Evolutionary conservation across 2,329 filamentous ascomycete species (phyloP).

Genomic region (Aspergillus amoenus): DNA sequence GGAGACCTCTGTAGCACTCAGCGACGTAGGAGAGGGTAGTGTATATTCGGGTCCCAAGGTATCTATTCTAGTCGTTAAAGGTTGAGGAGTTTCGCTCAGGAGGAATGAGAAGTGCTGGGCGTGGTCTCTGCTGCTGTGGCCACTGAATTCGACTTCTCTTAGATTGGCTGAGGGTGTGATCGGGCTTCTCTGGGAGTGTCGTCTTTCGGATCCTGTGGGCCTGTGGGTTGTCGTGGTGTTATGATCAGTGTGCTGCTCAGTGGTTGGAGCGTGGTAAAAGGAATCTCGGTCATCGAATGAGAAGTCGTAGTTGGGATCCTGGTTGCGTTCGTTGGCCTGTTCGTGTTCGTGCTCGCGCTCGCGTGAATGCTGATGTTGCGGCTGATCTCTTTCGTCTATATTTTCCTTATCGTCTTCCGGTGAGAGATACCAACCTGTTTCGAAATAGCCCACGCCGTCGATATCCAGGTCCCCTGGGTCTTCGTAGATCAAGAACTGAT

Average conservation of each 20-base stretch:
- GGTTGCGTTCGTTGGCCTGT: background rate
- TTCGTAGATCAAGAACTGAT: constrained; percentile 21
- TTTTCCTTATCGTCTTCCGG: constrained; percentile 24
- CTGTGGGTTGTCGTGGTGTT: background rate
- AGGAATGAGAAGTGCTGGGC: background rate
- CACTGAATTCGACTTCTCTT: background rate
- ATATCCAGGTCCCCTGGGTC: constrained; percentile 14
- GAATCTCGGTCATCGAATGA: background rate
- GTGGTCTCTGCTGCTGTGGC: background rate
- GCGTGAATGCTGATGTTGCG: background rate
- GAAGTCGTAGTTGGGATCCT: background rate
- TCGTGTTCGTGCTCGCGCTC: background rate
- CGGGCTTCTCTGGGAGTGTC: background rate
- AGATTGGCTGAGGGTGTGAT: background rate
- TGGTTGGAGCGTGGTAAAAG: background rate
- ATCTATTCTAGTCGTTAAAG: background rate
- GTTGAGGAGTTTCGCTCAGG: background rate
- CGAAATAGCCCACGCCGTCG: background rate
- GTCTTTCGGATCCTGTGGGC: background rate
- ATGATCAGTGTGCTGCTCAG: background rate
- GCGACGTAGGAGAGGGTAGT: background rate
- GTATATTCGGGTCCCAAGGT: background rate
- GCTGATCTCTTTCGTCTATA: background rate
- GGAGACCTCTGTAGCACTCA: constrained; percentile 7
- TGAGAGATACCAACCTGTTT: background rate